These are phyloP conservation scores for Solanum acaule DNA, from an alignment of 257 asterid genomes.

Conservation along the genomic window DNA sequence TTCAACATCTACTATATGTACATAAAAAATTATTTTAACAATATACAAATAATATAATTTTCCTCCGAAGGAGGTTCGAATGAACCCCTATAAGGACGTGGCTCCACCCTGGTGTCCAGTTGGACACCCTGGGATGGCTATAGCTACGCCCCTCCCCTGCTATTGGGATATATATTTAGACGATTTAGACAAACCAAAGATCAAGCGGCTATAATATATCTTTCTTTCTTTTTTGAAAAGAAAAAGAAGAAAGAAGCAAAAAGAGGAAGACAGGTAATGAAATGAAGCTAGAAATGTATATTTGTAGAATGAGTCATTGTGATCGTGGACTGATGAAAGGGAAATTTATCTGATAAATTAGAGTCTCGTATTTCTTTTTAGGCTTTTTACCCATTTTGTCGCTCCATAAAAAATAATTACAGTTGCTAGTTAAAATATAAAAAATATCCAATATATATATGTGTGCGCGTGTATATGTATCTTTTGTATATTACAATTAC, in stretches of 20 bases:
- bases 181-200: not conserved
- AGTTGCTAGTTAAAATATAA: no score
- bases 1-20: no score
- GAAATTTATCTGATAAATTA: not conserved
- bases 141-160: not conserved
- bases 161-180: no score
- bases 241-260: not conserved
- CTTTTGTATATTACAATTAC: no score
- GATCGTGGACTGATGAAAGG: not conserved
- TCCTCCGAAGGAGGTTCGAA: no score
- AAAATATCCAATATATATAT: no score
- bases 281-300: not conserved
- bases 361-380: not conserved
- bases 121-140: no score
- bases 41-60: no score
- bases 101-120: no score
- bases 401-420: not conserved
- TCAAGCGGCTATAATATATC: not conserved
- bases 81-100: no score
- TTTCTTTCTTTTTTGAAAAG: no score
- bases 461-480: not conserved
- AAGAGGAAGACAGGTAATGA: not conserved
- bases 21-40: no score
- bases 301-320: not conserved
- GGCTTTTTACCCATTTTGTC: not conserved